These are phyloP conservation scores for Chlorella sorokiniana DNA, from an alignment of 139 green algal species.

Conservation along the genomic window DNA sequence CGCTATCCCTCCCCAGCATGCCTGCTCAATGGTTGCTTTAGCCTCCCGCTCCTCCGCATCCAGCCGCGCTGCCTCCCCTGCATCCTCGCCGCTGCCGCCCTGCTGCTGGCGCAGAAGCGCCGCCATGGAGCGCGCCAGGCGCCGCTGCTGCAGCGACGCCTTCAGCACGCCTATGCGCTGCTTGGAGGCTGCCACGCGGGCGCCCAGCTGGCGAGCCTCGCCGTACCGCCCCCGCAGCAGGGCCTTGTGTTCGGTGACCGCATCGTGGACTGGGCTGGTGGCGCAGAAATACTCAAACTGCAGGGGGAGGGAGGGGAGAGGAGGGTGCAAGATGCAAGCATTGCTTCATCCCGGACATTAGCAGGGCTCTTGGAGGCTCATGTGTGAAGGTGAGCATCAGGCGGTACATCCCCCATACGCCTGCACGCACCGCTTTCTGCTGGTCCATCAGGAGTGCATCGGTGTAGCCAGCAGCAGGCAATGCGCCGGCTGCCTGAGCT, in stretches of 20 bases:
- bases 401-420: no score
- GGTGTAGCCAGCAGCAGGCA: not conserved
- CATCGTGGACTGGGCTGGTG: conserved; percentile 79
- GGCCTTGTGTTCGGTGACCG: conserved; percentile 86
- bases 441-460: conserved; percentile 65
- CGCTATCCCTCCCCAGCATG: not conserved
- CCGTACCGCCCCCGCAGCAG: conserved; percentile 82
- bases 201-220: conserved; percentile 70
- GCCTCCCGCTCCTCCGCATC: conserved; percentile 62
- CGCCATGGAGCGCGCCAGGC: conserved; percentile 63
- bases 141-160: conserved; percentile 66
- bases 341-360: no score
- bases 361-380: no score
- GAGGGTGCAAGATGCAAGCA: no score
- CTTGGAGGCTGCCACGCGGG: conserved; percentile 46
- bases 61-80: not conserved
- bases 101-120: conserved; percentile 21
- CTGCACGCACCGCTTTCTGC: conserved; percentile 63
- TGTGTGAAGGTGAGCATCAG: no score
- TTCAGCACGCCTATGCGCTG: conserved; percentile 71
- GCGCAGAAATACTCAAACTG: conserved; percentile 84
- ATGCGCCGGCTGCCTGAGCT: not conserved
- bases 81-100: not conserved
- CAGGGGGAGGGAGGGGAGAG: not conserved
- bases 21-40: conserved; percentile 46